A percentile compares a stretch with the other conserved stretches of the same genome.
phyloP scores from a whole-genome alignment of 2,329 filamentous ascomycete genomes.

The Alternaria brassicae region DNA sequence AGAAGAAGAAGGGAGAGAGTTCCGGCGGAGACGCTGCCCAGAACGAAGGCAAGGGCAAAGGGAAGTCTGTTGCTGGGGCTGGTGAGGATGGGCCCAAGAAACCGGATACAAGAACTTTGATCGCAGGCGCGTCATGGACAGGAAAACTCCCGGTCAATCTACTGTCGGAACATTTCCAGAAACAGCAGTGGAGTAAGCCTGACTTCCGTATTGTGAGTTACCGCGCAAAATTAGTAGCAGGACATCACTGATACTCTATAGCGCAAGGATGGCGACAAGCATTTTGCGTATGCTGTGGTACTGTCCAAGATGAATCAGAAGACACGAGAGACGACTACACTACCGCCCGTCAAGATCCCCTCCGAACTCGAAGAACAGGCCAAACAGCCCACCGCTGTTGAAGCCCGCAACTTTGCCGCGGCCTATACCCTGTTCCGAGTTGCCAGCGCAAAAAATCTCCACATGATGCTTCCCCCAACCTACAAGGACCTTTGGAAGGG shows the following conservation, averaged over 20 bases:
- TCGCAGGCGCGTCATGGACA: slow-evolving; percentile 95
- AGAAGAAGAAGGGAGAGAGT: slow-evolving; percentile 51
- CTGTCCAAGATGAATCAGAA: slow-evolving; percentile 77
- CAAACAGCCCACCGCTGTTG: slow-evolving; percentile 78
- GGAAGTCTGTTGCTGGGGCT: slow-evolving; percentile 34
- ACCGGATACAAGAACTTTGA: slow-evolving; percentile 74
- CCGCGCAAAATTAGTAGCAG: neutral
- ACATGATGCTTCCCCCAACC: slow-evolving; percentile 90
- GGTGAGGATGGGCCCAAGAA: slow-evolving; percentile 60
- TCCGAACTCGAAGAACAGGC: slow-evolving; percentile 77
- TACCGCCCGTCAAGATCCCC: slow-evolving; percentile 85
- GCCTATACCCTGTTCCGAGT: slow-evolving; percentile 91
- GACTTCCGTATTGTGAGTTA: slow-evolving; percentile 78
- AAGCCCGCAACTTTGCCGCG: slow-evolving; percentile 92
- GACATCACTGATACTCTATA: slow-evolving; percentile 29
- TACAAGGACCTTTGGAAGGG: slow-evolving; percentile 91
- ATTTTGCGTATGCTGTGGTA: slow-evolving; percentile 77
- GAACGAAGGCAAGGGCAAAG: slow-evolving; percentile 44
- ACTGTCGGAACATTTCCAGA: slow-evolving; percentile 92
- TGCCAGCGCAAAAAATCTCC: slow-evolving; percentile 93
- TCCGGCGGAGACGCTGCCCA: slow-evolving; percentile 15
- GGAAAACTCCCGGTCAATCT: slow-evolving; percentile 95
- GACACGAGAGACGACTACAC: slow-evolving; percentile 75
- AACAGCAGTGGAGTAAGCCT: slow-evolving; percentile 92
- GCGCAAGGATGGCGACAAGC: slow-evolving; percentile 76